A percentile compares a stretch with the other conserved stretches of the same genome.
Conservation (phyloP, 257 asterid species). For the Handroanthus guayacan region DNA sequence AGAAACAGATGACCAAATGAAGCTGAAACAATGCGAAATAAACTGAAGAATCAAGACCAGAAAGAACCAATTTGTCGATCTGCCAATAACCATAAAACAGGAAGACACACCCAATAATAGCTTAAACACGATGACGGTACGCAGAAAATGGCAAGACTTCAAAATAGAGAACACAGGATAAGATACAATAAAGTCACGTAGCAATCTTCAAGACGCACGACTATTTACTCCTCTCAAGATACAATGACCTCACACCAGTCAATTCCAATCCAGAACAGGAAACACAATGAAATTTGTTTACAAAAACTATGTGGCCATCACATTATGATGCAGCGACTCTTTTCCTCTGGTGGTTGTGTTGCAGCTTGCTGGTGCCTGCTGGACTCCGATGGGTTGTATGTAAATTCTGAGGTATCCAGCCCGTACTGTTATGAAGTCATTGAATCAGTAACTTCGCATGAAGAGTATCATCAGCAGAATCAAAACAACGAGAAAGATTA, state of each 20-base stretch:
- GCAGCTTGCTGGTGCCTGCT: constrained; percentile 75
- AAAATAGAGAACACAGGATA: not conserved
- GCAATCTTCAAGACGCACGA: constrained; percentile 30
- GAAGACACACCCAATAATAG: not conserved
- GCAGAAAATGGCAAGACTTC: constrained; percentile 1
- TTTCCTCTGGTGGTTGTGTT: constrained; percentile 74
- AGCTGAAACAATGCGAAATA: not conserved
- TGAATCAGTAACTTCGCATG: constrained; percentile 23
- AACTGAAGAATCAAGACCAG: not conserved
- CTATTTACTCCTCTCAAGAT: constrained; percentile 18
- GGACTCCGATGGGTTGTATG: constrained; percentile 89
- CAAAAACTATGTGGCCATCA: constrained; percentile 47
- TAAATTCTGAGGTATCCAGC: constrained; percentile 93
- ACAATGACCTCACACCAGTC: constrained; percentile 45
- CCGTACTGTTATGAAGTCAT: constrained; percentile 71
- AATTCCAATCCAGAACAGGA: constrained; percentile 31
- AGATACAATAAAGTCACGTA: not conserved
- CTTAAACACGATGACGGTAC: not conserved
- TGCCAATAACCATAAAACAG: not conserved
- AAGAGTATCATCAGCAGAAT: not conserved
- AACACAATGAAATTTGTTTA: constrained; percentile 30
- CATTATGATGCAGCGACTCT: constrained; percentile 83
- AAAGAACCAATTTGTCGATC: not conserved
- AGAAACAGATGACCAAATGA: not conserved
- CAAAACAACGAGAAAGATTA: not conserved